Base-by-base conservation (phyloP, 2,329 filamentous ascomycete species). In the Arthroderma uncinatum region DNA sequence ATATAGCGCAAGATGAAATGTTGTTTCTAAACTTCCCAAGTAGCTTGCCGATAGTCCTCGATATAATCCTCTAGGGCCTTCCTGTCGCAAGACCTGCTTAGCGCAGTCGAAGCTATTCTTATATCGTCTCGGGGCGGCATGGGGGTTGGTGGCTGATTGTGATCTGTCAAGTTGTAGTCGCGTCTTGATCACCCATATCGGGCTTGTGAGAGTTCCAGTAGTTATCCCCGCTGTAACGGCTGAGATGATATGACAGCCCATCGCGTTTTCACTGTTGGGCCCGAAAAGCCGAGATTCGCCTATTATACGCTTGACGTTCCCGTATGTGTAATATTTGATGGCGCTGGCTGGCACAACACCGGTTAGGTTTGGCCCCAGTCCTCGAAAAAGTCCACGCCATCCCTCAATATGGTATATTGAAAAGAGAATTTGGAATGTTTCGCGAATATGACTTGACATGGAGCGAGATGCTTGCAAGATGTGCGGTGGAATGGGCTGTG, bases 141-240 rank as follows among this genome's bases (percentile, higher is more conserved):
- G 47, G n/a, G 47, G 28, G 19, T 16, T 50, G 60, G 75, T 74
- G 64, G 82, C 80, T 14, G 85, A 86, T 55, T 83, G 81, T 68
- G 87, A 88, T 76, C 91, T 94, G 75, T 97, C 91, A 33, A 97
- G 81, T 73, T 97, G 91, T 64, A 97, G 71, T 34, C 91, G 80
- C 39, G 91, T 97, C 79, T 97, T 97, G 68, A 97, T 83, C 61
- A 97, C 81, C 91, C 91, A 97, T 66, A 97, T 95, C 1, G 91
- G 91, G 71, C 96, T 96, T 36, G 91, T 97, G 21, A 86, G 88
- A 0, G 92, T 96, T 52, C 88, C 88, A 0, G 92, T 96, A 5
- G 85, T 84, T 42, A 96, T 81, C 1, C 91, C 91, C 0, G 91
- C 90, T 14, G 80, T 78, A 1, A 87, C 82, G 4, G 87, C 91